A percentile compares a stretch with the other conserved stretches of the same genome.
phyloP scores from a whole-genome alignment of 2,329 filamentous ascomycete species.

The Hypoxylon sp. region DNA sequence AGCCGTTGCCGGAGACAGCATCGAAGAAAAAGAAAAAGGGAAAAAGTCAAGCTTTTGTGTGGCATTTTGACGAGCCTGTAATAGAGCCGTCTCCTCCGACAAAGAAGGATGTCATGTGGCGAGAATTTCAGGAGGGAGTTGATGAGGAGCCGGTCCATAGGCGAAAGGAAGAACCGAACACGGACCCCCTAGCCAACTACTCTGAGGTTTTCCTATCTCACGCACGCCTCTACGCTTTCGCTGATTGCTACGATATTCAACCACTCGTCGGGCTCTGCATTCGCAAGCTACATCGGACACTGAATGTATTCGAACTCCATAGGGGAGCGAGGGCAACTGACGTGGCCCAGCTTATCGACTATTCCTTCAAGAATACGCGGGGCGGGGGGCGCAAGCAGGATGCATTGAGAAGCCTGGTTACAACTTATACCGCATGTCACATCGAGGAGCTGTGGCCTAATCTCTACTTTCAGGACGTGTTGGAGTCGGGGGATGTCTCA shows the following conservation, averaged over 20 bases:
- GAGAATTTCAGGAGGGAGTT: conserved; percentile 5
- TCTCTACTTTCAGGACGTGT: conserved; percentile 26
- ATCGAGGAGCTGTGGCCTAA: conserved; percentile 37
- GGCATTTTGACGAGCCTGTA: background rate
- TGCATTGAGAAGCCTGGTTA: conserved; percentile 27
- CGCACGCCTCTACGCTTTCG: conserved; percentile 55
- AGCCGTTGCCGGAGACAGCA: no score
- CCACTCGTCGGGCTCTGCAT: conserved; percentile 50
- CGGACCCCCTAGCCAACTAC: conserved; percentile 21
- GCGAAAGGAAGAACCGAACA: conserved; percentile 15
- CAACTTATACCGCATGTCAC: conserved; percentile 33
- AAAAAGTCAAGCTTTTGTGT: background rate
- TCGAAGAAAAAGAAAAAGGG: background rate
- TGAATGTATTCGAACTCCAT: conserved; percentile 51
- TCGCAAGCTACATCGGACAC: conserved; percentile 51
- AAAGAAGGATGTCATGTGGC: conserved; percentile 18
- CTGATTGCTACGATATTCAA: conserved; percentile 56
- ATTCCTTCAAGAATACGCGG: conserved; percentile 52
- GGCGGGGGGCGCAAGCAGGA: conserved; percentile 24
- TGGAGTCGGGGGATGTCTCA: conserved; percentile 29
- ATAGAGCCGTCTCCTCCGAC: background rate
- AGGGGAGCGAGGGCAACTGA: conserved; percentile 42
- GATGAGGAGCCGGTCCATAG: background rate
- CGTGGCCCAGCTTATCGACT: conserved; percentile 53
- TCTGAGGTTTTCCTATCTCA: conserved; percentile 55